Evolutionary conservation across 2,329 filamentous ascomycete genomes (phyloP).

Genomic region (Lachnellula hyalina): DNA sequence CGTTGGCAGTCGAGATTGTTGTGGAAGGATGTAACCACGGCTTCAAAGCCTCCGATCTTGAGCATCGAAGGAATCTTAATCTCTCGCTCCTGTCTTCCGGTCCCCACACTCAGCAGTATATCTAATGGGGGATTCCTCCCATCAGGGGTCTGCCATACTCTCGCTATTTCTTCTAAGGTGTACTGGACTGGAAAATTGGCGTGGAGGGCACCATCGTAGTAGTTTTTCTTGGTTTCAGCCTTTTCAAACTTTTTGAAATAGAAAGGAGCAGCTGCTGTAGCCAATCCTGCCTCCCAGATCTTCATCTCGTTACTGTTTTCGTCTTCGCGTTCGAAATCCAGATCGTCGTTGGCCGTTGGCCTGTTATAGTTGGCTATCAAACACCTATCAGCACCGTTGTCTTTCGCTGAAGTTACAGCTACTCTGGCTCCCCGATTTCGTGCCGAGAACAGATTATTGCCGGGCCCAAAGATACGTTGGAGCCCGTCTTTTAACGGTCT

Average conservation of each 20-base stretch:
- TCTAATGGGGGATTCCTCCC: conserved; percentile 7
- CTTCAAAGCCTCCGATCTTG: conserved; percentile 8
- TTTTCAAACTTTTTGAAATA: conserved; percentile 20
- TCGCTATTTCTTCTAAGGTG: conserved; percentile 4
- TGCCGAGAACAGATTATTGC: conserved; percentile 5
- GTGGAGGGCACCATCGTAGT: conserved; percentile 8
- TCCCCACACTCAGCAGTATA: conserved; percentile 6
- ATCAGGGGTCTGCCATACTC: conserved; percentile 3
- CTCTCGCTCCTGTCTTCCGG: conserved; percentile 6
- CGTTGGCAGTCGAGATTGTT: conserved; percentile 7
- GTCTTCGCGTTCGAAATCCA: conserved; percentile 16
- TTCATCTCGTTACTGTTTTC: conserved; percentile 14
- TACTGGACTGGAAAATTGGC: conserved; percentile 8
- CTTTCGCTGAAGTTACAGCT: conserved; percentile 9
- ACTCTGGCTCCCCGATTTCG: conserved; percentile 2
- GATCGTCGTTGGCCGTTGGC: conserved; percentile 1
- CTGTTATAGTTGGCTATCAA: conserved; percentile 10
- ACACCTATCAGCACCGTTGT: conserved; percentile 5
- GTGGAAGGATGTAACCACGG: conserved; percentile 6
- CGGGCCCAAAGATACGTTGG: conserved; percentile 1
- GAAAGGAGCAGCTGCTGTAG: conserved; percentile 20
- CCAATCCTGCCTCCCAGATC: conserved; percentile 22
- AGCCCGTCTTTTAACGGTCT: conserved; percentile 4
- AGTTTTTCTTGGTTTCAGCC: conserved; percentile 9
- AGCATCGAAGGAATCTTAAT: conserved; percentile 4